These are phyloP conservation scores for Favolaschia claudopus DNA, from an alignment of 768 basidiomycete genomes.

Conservation along the genomic window DNA sequence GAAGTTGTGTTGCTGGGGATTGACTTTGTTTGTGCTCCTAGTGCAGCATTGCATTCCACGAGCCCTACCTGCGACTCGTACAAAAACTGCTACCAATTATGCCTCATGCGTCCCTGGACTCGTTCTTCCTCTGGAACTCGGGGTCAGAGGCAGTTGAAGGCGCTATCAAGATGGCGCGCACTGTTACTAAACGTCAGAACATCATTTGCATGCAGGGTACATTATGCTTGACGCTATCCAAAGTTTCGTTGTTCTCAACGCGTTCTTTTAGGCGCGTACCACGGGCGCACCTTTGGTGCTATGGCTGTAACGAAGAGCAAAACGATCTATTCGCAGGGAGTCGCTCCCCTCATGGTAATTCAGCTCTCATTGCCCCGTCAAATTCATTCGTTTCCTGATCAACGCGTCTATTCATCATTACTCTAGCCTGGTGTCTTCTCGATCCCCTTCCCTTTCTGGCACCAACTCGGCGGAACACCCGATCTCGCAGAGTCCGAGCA, in stretches of 20 bases:
- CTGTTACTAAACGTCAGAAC: conserved; percentile 82
- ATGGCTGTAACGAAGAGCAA: conserved; percentile 96
- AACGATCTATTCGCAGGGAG: conserved; percentile 85
- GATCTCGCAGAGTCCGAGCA: conserved; percentile 64
- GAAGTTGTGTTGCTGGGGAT: neutral
- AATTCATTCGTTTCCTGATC: neutral
- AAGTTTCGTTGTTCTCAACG: neutral
- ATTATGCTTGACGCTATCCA: neutral
- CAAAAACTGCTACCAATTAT: conserved; percentile 86
- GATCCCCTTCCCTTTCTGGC: conserved; percentile 93
- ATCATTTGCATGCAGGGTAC: conserved; percentile 90
- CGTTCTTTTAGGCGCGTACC: conserved; percentile 68
- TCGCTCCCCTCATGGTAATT: conserved; percentile 84
- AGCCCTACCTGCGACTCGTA: conserved; percentile 87
- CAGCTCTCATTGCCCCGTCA: conserved; percentile 5
- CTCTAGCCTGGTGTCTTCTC: conserved; percentile 82
- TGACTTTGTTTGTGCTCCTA: conserved; percentile 43
- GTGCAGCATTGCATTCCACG: conserved; percentile 91
- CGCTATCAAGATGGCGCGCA: conserved; percentile 86
- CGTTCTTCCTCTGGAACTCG: conserved; percentile 98
- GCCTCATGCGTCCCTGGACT: conserved; percentile 90
- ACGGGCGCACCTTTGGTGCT: conserved; percentile 92
- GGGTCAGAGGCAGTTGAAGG: conserved; percentile 95
- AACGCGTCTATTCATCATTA: conserved; percentile 10
- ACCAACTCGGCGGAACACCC: conserved; percentile 71